Base-by-base conservation (phyloP, 176 grass and related monocot genomes). In the Canna indica region DNA sequence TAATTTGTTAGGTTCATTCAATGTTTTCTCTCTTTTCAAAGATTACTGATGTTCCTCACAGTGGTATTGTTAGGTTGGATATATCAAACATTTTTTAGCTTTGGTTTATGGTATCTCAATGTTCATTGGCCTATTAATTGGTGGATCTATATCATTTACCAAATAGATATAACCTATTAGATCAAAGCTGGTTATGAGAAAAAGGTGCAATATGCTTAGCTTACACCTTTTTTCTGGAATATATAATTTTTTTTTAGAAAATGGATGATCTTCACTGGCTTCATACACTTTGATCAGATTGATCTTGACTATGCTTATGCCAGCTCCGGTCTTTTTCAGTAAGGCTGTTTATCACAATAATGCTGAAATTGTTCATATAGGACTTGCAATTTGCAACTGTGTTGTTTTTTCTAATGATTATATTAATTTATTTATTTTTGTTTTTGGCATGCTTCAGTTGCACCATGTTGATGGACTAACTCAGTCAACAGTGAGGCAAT, bases 391-490 rank as follows among this genome's bases (percentile, higher is more conserved):
- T 2, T 39, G 5, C 7, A 62, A 46, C 29, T 3, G 16, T 71
- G 10, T 11, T 32, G 27, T 66, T 66, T 66, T 11, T 38, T 38
- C 20, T 38, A n/a, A 22, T 24, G n/a, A 66, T 24, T 11, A 11
- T 30, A 2, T 47, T 61, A 28, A 34, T 75, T 48, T 1, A 22
- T 15, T 9, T 64, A 10, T 5, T 36, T 22, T 69, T 18, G 32
- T 39, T n/a, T 66, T 73, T 36, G 73, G 9, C 29, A 58, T 64
- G 9, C 2, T 48, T 64, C 17, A 97, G 93, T 79, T 97, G 69
- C 88, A 97, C 82, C 86, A 97, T 75, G 77, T 97, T 54, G 88
- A 97, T 85, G 88, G 86, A 24, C 93, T 97, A 75, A 75, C 68
- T 78, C 86, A 85, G 64, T 84, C 81, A 54, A 80, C 82, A 73